Evolutionary conservation across 495 filamentous ascomycete species (phyloP), one percentile per base, ranked within the genome.

Genomic region (Penicillium turbatum): DNA sequence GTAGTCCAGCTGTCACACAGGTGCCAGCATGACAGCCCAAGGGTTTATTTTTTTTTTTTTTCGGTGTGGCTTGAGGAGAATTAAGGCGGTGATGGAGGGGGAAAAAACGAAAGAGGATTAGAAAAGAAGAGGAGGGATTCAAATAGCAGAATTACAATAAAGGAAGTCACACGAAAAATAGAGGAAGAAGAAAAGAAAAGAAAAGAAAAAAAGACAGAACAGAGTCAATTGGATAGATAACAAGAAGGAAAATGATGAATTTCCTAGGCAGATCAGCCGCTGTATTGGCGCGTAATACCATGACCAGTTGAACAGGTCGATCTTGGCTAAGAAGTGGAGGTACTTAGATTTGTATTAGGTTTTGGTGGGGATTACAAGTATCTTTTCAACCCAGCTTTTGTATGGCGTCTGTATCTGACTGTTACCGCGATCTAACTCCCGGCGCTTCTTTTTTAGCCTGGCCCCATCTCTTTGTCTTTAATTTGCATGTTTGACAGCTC

Each of bases 1-100:
- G 65, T 65, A 63, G 61, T 68, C 57, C 67, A 70, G 70, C 64
- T 72, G 72, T 74, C 68, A 73, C 70, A 74, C 72, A 69, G 62
- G 59, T 65, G 68, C 60, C 68, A 71, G 68, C 71, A 68, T 72
- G 72, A 69, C 71, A 71, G 62, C 58, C 57, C 53, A 59, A 57
- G 53, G 56, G 56, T 48, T 42, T 24, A 4, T 2, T 24, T 24
- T 24, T 2, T 24, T 24, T 48, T 47, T 56, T 47, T 56, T 56
- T 58, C 56, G 47, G 54, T 53, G 40, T 41, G 39, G 17, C 27
- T 54, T 59, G 27, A 41, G 39, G 42, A 41, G 68, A 64, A 34
- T 55, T 44, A 40, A 54, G 42, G 47, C 31, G 35, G 50, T 56
- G 52, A 30, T 43, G 47, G 48, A 59, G 62, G 44, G 38, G 32